Percentiles rank a stretch among this genome's conserved stretches.
These are phyloP conservation scores for Solanum boliviense DNA, from an alignment of 257 asterid genomes.

Conservation along the genomic window DNA sequence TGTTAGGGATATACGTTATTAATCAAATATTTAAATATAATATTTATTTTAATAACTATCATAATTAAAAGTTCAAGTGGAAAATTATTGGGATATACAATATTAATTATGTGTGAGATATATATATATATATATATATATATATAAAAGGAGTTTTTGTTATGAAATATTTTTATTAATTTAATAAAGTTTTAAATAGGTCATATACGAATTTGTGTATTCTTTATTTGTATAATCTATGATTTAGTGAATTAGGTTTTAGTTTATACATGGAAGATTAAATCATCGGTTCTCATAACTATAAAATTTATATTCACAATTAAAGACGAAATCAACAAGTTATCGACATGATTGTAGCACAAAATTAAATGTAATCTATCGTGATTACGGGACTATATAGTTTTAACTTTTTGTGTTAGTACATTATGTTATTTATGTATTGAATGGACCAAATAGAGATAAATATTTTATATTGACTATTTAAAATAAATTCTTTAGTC, in stretches of 20 bases:
- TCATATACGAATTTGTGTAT: neutral
- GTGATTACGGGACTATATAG: neutral
- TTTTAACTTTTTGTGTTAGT: neutral
- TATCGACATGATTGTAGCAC: neutral
- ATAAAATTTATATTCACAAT: too few species aligned
- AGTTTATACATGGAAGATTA: neutral
- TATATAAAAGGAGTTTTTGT: too few species aligned
- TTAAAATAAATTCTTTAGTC: neutral
- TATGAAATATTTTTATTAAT: too few species aligned
- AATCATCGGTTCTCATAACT: too few species aligned
- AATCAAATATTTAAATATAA: neutral
- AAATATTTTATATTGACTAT: too few species aligned
- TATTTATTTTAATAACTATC: neutral
- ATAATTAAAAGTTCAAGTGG: neutral
- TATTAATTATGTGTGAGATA: too few species aligned
- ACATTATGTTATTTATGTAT: neutral
- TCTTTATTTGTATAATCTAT: neutral
- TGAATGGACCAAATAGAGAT: too few species aligned
- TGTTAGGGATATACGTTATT: neutral
- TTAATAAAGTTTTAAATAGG: neutral
- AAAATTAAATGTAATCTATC: neutral
- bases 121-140: too few species aligned
- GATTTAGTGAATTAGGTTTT: neutral
- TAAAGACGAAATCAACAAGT: neutral
- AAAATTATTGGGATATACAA: neutral